These are phyloP conservation scores for Blumeria graminis DNA, from an alignment of 2,329 filamentous ascomycete species.

Conservation along the genomic window DNA sequence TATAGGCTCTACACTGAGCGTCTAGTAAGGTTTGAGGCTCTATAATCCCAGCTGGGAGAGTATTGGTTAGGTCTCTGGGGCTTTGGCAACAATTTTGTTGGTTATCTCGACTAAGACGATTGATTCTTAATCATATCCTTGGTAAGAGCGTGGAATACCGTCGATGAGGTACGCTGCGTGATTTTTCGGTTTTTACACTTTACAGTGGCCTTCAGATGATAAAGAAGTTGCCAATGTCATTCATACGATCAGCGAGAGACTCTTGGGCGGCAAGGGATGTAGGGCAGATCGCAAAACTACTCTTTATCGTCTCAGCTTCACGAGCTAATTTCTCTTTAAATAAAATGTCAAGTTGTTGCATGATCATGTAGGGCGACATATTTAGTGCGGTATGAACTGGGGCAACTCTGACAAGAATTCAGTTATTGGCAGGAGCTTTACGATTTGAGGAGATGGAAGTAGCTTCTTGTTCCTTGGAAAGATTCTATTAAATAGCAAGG, in stretches of 20 bases:
- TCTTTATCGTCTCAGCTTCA: not conserved
- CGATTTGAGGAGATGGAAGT: not conserved
- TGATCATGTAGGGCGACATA: not conserved
- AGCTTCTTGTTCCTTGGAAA: not conserved
- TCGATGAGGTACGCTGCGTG: not conserved
- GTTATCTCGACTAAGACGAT: not conserved
- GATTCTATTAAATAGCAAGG: not conserved
- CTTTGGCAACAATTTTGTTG: not conserved
- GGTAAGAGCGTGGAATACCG: not conserved
- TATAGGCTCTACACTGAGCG: not conserved
- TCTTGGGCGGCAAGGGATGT: not conserved
- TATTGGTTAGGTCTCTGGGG: not conserved
- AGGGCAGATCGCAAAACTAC: not conserved
- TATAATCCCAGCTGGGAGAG: not conserved
- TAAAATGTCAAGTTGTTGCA: not conserved
- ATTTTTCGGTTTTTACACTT: not conserved
- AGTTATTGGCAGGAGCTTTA: not conserved
- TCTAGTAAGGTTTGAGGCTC: not conserved
- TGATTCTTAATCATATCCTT: not conserved
- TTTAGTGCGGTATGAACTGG: no score
- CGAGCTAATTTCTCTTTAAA: not conserved
- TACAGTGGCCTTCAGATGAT: not conserved
- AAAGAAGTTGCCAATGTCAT: not conserved
- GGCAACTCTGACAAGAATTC: not conserved
- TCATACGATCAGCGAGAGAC: not conserved